Evolutionary conservation across 2,329 filamentous ascomycete genomes (phyloP).

Genomic region (Pyrenophora graminea): DNA sequence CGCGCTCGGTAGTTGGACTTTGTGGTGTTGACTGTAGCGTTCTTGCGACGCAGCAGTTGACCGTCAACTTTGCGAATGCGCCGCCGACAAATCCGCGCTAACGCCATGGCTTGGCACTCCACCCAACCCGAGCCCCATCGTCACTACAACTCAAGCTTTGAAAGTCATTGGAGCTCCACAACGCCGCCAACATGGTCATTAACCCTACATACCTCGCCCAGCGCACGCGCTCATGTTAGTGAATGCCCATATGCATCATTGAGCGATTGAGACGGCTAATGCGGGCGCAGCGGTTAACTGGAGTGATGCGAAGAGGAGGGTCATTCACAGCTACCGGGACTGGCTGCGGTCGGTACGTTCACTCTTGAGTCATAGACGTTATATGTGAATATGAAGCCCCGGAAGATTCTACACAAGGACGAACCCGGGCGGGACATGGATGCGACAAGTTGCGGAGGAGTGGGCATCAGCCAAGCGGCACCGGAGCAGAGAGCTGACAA

Average conservation of each 20-base stretch:
- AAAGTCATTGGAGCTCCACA: constrained; percentile 30
- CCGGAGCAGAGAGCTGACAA: constrained; percentile 15
- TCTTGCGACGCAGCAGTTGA: constrained; percentile 11
- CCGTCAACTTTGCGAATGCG: constrained; percentile 23
- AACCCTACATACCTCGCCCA: constrained; percentile 86
- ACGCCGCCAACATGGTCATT: constrained; percentile 68
- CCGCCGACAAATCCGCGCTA: constrained; percentile 30
- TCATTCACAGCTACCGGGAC: constrained; percentile 86
- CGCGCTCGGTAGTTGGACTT: not conserved
- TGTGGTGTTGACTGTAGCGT: not conserved
- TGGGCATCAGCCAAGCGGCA: not conserved
- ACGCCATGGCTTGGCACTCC: constrained; percentile 31
- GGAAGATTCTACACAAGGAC: not conserved
- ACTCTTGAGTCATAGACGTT: not conserved
- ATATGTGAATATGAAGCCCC: not conserved
- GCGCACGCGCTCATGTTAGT: constrained; percentile 58
- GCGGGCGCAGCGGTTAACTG: constrained; percentile 74
- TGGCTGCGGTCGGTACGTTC: constrained; percentile 92
- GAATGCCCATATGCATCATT: constrained; percentile 16
- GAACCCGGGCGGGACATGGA: not conserved
- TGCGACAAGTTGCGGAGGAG: not conserved
- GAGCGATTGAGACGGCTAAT: constrained; percentile 24
- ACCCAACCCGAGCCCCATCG: constrained; percentile 40
- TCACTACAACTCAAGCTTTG: constrained; percentile 31
- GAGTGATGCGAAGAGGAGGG: constrained; percentile 84